Conservation (phyloP, 2,329 filamentous ascomycete species). For the Nannizzia gypsea region DNA sequence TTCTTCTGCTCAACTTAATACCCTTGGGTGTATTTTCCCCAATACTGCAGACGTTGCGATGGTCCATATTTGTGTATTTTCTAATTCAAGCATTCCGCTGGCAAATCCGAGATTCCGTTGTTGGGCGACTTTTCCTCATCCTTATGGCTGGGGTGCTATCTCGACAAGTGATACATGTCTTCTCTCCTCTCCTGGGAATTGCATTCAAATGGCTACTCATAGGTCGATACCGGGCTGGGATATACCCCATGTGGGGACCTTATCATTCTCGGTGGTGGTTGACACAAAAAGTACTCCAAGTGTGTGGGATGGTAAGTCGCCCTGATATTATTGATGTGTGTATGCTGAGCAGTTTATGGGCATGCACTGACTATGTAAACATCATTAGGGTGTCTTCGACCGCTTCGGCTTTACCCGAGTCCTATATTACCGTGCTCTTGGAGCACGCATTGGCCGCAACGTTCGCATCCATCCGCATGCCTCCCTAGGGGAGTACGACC, state of each 20-base stretch:
- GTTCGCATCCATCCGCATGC: not conserved
- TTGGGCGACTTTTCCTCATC: not conserved
- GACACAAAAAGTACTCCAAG: not conserved
- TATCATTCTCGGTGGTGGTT: conserved; percentile 6
- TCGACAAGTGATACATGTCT: not conserved
- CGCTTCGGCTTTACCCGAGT: not conserved
- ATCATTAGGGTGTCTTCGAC: conserved; percentile 4
- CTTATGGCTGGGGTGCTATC: not conserved
- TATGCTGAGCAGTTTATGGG: not conserved
- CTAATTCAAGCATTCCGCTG: not conserved
- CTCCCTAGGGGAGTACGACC: conserved; percentile 3
- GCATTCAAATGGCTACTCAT: conserved; percentile 4
- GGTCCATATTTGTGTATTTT: not conserved
- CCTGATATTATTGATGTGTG: not conserved
- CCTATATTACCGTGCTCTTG: conserved; percentile 4
- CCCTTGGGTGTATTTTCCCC: not conserved
- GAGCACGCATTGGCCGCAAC: not conserved
- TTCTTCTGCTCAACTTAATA: not conserved
- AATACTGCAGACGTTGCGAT: not conserved
- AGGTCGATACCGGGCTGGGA: not conserved
- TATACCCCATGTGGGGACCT: conserved; percentile 6
- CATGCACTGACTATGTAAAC: not conserved
- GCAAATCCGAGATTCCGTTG: not conserved
- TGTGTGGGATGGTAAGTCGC: not conserved
- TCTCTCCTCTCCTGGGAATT: not conserved